phyloP scores from a whole-genome alignment of 2,329 filamentous ascomycete species.

The Nothopassalora personata region DNA sequence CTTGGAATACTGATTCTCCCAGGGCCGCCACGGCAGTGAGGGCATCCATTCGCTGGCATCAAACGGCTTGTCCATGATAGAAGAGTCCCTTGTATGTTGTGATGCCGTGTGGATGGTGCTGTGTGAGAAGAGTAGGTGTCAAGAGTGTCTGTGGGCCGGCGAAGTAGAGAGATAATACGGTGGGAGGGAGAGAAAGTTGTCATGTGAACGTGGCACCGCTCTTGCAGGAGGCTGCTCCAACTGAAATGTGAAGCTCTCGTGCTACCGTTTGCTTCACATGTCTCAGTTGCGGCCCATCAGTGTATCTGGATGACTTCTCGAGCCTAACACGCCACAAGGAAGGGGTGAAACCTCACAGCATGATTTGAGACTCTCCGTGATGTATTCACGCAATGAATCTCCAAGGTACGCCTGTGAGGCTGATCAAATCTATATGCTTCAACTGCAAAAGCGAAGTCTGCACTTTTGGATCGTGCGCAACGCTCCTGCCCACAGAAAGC shows the following conservation, averaged over 20 bases:
- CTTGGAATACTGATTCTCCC: constrained; percentile 3
- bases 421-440: neutral
- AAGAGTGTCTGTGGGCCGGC: neutral
- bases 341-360: neutral
- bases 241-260: neutral
- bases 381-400: neutral
- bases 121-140: neutral
- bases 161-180: neutral
- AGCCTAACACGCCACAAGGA: neutral
- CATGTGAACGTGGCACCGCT: neutral
- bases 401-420: neutral
- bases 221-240: neutral
- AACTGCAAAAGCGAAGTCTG: neutral
- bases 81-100: neutral
- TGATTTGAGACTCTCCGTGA: neutral
- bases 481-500: neutral
- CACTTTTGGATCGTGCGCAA: neutral
- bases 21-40: constrained; percentile 11
- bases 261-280: neutral
- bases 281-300: neutral
- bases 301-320: neutral
- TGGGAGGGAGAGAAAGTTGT: neutral
- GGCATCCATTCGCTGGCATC: constrained; percentile 14
- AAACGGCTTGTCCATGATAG: constrained; percentile 21
- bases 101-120: neutral